Conservation (phyloP, 768 basidiomycete species). For the Tremella mesenterica region DNA sequence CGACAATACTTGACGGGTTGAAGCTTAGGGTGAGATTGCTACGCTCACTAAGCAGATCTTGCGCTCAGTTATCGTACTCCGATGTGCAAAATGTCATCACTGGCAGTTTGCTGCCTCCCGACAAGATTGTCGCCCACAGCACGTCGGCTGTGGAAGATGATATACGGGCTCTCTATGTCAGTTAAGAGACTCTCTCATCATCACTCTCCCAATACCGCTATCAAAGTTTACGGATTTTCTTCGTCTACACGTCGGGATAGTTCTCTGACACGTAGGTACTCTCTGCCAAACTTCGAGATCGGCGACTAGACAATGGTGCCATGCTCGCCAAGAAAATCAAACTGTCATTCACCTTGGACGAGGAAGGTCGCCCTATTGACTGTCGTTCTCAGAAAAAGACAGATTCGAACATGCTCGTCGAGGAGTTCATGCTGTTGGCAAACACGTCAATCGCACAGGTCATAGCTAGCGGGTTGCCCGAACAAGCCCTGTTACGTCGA, state of each 20-base stretch:
- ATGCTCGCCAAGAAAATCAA: slow-evolving; percentile 61
- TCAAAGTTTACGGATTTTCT: not conserved
- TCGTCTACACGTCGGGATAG: too few relatives aligned
- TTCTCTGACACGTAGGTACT: slow-evolving; percentile 47
- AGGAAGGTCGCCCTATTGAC: slow-evolving; percentile 66
- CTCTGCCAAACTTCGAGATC: slow-evolving; percentile 61
- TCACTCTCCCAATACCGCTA: not conserved
- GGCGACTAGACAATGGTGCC: slow-evolving; percentile 71
- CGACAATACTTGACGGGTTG: too few relatives aligned
- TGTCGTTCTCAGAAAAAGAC: slow-evolving; percentile 58
- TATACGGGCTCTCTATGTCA: slow-evolving; percentile 57
- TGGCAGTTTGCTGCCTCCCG: slow-evolving; percentile 53
- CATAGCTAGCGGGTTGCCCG: slow-evolving; percentile 85
- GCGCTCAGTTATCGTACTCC: slow-evolving; percentile 71
- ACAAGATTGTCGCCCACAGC: slow-evolving; percentile 55
- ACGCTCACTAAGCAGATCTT: slow-evolving; percentile 54
- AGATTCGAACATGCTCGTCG: slow-evolving; percentile 72
- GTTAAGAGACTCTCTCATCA: not conserved
- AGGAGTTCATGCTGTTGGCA: slow-evolving; percentile 95
- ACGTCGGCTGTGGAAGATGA: slow-evolving; percentile 63
- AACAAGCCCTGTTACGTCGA: slow-evolving; percentile 91
- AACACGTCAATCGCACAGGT: slow-evolving; percentile 87
- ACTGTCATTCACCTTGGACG: slow-evolving; percentile 71
- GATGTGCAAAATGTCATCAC: slow-evolving; percentile 77
- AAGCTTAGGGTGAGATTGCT: slow-evolving; percentile 14